Base-by-base conservation (phyloP, 371 early-diverging fungal species). In the Chytridiales sp. region DNA sequence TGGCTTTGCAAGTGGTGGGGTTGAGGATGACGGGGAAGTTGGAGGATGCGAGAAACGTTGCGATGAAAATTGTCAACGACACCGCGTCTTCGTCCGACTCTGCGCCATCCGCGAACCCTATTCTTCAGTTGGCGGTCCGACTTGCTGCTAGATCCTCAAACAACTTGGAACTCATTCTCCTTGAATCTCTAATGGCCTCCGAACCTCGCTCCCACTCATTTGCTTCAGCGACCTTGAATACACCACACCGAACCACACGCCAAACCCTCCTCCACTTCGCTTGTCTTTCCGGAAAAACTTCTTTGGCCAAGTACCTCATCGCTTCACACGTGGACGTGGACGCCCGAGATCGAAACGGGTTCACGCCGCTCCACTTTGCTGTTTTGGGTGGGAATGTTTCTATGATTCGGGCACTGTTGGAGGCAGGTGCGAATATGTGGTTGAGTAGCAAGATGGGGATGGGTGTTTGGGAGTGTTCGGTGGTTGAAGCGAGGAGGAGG, bases 1-100 rank as follows among this genome's bases (percentile, higher is more conserved):
- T 93, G 32, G 89, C 90, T 1, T 61, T 93, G 56, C 90, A 91
- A 51, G 89, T 91, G 0, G 80, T 91, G 4, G 91, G 91, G 2
- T 70, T 93, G 61, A 80, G 87, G 67, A 87, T 87, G 85, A 87
- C 84, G 3, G 88, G 88, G 8, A 82, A 82, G 63, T 73, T 87
- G 27, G 87, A 85, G 47, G 82, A 83, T 53, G 83, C 87, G 1
- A 74, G 84, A 26, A 79, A 81, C 24, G 81, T 84, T 47, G 91
- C 88, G 24, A 84, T 87, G 84, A 67, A 80, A 30, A 85, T 88
- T 61, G 85, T 89, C 62, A 84, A 80, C 64, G 83, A 84, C 21
- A 81, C 82, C 43, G 66, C 62, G 8, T 48, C 56, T 22, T 46
- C 47, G 52, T 41, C 41, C 39, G 59, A 51, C 46, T 32, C 51